Conservation (phyloP, 2,329 filamentous ascomycete species). For the Epichloe sp. region DNA sequence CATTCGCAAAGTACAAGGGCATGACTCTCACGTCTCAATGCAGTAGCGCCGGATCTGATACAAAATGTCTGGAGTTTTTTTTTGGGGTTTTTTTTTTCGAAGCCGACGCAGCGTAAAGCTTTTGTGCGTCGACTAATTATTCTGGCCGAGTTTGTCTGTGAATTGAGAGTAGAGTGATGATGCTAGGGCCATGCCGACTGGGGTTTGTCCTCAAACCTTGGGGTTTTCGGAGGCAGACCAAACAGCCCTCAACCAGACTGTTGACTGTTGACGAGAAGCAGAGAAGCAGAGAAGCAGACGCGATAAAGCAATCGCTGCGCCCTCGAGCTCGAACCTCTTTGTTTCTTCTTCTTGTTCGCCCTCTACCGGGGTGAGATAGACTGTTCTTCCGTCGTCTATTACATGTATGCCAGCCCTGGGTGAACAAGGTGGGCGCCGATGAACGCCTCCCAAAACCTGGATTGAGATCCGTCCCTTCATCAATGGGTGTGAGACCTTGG, state of each 20-base stretch:
- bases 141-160: neutral
- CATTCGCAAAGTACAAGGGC: neutral
- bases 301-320: no score
- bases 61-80: neutral
- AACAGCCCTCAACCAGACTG: neutral
- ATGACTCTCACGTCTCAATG: neutral
- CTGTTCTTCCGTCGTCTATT: neutral
- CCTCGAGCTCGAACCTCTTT: no score
- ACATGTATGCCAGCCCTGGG: neutral
- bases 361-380: neutral
- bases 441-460: slow-evolving; percentile 21
- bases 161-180: neutral
- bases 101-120: neutral
- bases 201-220: neutral
- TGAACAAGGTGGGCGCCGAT: slow-evolving; percentile 9
- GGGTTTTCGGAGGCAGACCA: neutral
- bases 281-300: no score
- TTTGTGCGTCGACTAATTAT: neutral
- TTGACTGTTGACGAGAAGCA: neutral
- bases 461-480: slow-evolving; percentile 26
- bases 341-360: no score
- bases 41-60: neutral
- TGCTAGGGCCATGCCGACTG: neutral
- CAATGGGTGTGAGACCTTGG: slow-evolving; percentile 26
- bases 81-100: neutral